Percentiles rank a stretch among this genome's conserved stretches.
Conservation (phyloP, 352 stramenopile species). For the Blastocystis sp. region DNA sequence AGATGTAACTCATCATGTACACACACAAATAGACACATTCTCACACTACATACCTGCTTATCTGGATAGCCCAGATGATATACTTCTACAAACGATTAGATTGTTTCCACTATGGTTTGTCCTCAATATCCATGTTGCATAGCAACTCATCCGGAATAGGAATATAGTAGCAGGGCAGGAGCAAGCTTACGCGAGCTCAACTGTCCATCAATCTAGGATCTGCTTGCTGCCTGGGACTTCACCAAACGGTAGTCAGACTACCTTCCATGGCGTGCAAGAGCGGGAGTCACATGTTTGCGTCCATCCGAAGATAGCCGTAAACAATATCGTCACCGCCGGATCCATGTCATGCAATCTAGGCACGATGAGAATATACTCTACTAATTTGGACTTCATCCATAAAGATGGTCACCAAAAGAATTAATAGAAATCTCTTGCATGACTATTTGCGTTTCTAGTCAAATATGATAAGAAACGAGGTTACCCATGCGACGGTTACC, state of each 20-base stretch:
- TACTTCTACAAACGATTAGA: conserved; percentile 39
- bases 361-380: conserved; percentile 54
- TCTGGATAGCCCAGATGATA: neutral
- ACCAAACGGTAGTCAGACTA: conserved; percentile 57
- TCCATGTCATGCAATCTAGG: conserved; percentile 46
- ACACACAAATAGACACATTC: conserved; percentile 4
- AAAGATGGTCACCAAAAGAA: neutral
- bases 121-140: conserved; percentile 60
- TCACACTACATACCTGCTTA: conserved; percentile 52
- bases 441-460: conserved; percentile 60
- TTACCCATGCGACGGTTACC: conserved; percentile 26
- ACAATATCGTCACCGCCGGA: conserved; percentile 5
- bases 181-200: conserved; percentile 61
- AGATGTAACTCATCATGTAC: conserved; percentile 62
- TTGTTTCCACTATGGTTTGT: conserved; percentile 63
- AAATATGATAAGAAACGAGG: conserved; percentile 60
- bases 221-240: conserved; percentile 61
- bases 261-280: conserved; percentile 62
- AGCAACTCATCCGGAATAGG: conserved; percentile 63
- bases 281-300: conserved; percentile 31
- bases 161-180: conserved; percentile 62
- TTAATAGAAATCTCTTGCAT: conserved; percentile 49
- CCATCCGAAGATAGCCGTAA: neutral
- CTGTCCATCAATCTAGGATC: conserved; percentile 62
- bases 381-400: neutral